Evolutionary conservation across 2,329 filamentous ascomycete species (phyloP).

Genomic region (Verticillium nubilum): DNA sequence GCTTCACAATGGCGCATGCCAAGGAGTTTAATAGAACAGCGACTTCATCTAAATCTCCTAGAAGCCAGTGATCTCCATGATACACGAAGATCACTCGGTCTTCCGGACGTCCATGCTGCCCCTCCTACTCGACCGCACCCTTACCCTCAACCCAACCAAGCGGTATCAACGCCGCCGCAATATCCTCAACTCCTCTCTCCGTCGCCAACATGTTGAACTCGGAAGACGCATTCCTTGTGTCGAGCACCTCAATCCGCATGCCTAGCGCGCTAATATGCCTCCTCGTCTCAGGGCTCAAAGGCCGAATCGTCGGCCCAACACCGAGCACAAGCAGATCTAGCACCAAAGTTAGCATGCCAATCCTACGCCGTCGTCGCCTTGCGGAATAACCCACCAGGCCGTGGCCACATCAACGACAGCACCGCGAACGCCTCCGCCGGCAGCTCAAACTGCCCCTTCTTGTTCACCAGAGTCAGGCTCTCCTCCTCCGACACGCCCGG

Average conservation of each 20-base stretch:
- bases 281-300: constrained; percentile 70
- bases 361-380: not conserved
- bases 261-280: constrained; percentile 70
- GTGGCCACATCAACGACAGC: constrained; percentile 75
- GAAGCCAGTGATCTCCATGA: too few species aligned
- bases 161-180: constrained; percentile 84
- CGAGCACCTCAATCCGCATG: constrained; percentile 80
- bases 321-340: constrained; percentile 86
- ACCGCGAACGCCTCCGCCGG: constrained; percentile 66
- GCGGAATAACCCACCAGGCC: constrained; percentile 62
- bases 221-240: constrained; percentile 88
- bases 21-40: too few species aligned
- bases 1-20: too few species aligned
- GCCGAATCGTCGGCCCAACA: constrained; percentile 68
- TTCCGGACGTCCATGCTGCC: too few species aligned
- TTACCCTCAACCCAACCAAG: constrained; percentile 70
- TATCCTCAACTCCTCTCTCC: constrained; percentile 77
- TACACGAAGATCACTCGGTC: too few species aligned
- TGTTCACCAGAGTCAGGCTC: constrained; percentile 54
- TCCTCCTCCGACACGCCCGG: constrained; percentile 11
- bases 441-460: constrained; percentile 77
- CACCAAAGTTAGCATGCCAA: not conserved
- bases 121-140: constrained; percentile 24
- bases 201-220: constrained; percentile 96
- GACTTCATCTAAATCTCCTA: too few species aligned